Evolutionary conservation across 2,329 filamentous ascomycete species (phyloP).

Genomic region (Paecilomyces niveus): DNA sequence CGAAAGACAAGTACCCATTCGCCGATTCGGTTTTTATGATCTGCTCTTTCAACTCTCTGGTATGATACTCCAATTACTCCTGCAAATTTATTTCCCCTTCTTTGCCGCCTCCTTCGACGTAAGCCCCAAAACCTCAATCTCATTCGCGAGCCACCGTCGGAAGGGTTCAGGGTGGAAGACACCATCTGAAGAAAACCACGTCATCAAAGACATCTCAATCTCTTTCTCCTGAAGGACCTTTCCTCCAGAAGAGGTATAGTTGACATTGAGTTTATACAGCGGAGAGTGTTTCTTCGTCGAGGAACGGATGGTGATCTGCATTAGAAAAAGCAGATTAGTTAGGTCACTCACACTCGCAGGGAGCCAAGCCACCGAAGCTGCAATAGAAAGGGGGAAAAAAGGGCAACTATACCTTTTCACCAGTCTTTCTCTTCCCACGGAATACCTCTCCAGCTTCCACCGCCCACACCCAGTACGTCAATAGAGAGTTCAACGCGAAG

Average conservation of each 20-base stretch:
- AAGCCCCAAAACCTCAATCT: conserved; percentile 48
- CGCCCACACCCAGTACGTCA: conserved; percentile 78
- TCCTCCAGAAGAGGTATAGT: conserved; percentile 31
- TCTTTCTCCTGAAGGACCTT: conserved; percentile 40
- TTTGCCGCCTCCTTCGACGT: conserved; percentile 36
- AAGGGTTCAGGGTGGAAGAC: conserved; percentile 55
- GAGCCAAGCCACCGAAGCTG: background rate
- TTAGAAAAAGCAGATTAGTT: conserved; percentile 2
- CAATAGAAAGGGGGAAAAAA: background rate
- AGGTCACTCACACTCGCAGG: background rate
- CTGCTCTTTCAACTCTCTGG: conserved; percentile 1
- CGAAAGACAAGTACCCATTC: background rate
- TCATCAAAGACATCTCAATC: conserved; percentile 51
- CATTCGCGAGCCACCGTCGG: conserved; percentile 54
- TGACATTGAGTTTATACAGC: conserved; percentile 67
- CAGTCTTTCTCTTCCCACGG: conserved; percentile 62
- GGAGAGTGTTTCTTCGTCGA: conserved; percentile 72
- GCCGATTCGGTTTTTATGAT: background rate
- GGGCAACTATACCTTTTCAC: conserved; percentile 51
- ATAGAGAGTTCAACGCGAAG: conserved; percentile 65
- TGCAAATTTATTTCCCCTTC: conserved; percentile 14
- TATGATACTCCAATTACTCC: conserved; percentile 7
- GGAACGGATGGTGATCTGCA: conserved; percentile 65
- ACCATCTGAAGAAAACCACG: conserved; percentile 53
- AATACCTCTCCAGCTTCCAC: conserved; percentile 81